Percentiles rank a stretch among this genome's conserved stretches.
These are phyloP conservation scores for Coprinopsis marcescibilis DNA, from an alignment of 768 basidiomycete genomes.

Conservation along the genomic window DNA sequence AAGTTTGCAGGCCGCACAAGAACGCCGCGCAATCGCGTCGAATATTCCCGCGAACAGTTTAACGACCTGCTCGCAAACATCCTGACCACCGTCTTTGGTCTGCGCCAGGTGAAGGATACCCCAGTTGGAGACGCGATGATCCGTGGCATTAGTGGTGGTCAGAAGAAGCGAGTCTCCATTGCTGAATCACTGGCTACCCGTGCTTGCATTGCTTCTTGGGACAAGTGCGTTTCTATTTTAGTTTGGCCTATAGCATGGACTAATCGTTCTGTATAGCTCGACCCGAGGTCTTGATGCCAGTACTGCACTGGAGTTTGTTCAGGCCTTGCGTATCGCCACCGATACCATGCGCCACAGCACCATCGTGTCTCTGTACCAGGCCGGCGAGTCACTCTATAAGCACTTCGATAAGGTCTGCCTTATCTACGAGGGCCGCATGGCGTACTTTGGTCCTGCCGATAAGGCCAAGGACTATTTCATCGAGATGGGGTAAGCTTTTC, in stretches of 20 bases:
- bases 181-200: slow-evolving; percentile 58
- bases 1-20: slow-evolving; percentile 63
- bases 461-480: slow-evolving; percentile 69
- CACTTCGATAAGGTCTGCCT: slow-evolving; percentile 80
- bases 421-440: slow-evolving; percentile 67
- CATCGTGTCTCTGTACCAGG: slow-evolving; percentile 84
- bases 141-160: slow-evolving; percentile 67
- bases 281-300: slow-evolving; percentile 62
- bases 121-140: slow-evolving; percentile 74
- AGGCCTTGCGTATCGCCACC: slow-evolving; percentile 57
- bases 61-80: slow-evolving; percentile 43
- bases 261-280: slow-evolving; percentile 36
- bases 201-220: slow-evolving; percentile 56
- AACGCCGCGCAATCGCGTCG: slow-evolving; percentile 50
- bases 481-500: slow-evolving; percentile 36
- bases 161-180: slow-evolving; percentile 79
- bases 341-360: slow-evolving; percentile 51
- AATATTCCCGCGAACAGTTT: slow-evolving; percentile 37
- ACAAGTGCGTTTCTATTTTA: slow-evolving; percentile 40
- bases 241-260: not conserved
- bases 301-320: slow-evolving; percentile 70
- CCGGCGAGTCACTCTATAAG: slow-evolving; percentile 59
- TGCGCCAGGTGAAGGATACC: slow-evolving; percentile 66
- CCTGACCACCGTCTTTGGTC: slow-evolving; percentile 65
- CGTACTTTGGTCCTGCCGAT: slow-evolving; percentile 66